Evolutionary conservation across 1,284 basidiomycete species (phyloP), one percentile per base, ranked within the genome.

Genomic region (Chalciporus piperatoides): DNA sequence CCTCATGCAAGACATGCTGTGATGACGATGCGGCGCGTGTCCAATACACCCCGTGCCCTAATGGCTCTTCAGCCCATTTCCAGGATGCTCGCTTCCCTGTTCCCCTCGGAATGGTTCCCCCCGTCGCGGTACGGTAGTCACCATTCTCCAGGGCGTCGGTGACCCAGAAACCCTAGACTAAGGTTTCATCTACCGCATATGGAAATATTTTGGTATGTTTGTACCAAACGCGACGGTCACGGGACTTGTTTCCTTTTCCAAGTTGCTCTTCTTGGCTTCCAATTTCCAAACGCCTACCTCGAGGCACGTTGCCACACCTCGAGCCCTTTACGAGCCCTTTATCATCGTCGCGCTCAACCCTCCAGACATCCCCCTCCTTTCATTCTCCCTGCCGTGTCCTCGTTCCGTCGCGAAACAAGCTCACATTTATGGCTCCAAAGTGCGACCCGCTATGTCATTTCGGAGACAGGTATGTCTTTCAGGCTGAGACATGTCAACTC

Each of bases 391-490:
- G 25, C 30, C 49, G 38, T 33, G n/a, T 32, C 24, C 38, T 40
- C 7, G 1, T 41, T 24, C 6, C 45, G 2, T 48, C 41, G 14
- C 41, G 41, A 36, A 28, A 9, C 15, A 48, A 32, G 23, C 19
- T 1, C 51, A 14, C 24, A 17, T 38, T 44, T 51, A 69, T 84
- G 81, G 62, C 74, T 46, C 75, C 76, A 27, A 71, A 74, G 53
- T 89, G 85, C 68, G 87, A 88, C 68, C 86, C 86, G 17, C 70
- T 90, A 36, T 86, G 84, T 67, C 78, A 80, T 55, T 90, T 90
- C 63, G 77, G 77, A 58, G 86, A 88, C 59, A 84, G 86, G 86
- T 82, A 61, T 49, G 70, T 65, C 49, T 44, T 47, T 51, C 43
- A 43, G 48, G 23, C 27, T 38, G 2, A 24, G 7, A 32, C 28